A percentile compares a stretch with the other conserved stretches of the same genome.
phyloP scores from a whole-genome alignment of 2,329 filamentous ascomycete genomes.

The Fusarium humuli region DNA sequence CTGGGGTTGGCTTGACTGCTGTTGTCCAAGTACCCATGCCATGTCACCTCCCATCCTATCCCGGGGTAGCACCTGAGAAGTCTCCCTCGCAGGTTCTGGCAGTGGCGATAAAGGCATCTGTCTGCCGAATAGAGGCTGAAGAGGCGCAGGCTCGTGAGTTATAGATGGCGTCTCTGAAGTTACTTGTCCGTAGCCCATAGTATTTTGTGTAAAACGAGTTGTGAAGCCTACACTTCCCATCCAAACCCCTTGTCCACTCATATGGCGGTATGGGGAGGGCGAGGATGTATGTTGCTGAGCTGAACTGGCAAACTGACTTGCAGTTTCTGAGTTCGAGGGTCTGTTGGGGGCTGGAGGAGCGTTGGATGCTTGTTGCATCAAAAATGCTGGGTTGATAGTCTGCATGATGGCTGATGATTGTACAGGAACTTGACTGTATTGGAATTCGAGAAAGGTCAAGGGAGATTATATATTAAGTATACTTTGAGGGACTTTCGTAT shows the following conservation, averaged over 20 bases:
- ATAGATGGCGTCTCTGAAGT: not conserved
- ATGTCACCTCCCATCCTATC: not conserved
- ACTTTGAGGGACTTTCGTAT: fast-evolving
- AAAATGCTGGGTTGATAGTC: conserved; percentile 19
- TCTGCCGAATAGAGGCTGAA: conserved; percentile 36
- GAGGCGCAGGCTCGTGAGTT: conserved; percentile 21
- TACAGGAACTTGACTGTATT: not conserved
- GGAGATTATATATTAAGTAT: not conserved
- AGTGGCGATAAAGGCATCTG: not conserved
- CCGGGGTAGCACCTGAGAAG: not conserved
- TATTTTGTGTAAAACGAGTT: conserved; percentile 14
- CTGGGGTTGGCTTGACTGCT: not conserved
- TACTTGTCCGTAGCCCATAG: conserved; percentile 14
- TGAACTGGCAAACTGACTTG: fast-evolving
- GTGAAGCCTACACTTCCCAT: conserved; percentile 41
- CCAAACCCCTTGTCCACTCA: conserved; percentile 4
- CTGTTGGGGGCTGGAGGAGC: not conserved
- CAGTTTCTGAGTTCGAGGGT: not conserved
- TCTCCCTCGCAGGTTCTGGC: not conserved
- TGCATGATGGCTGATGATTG: not conserved
- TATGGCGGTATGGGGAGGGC: conserved; percentile 1
- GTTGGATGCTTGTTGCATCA: not conserved
- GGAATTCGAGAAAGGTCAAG: no score
- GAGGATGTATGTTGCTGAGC: not conserved
- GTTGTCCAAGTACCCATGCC: not conserved